Evolutionary conservation across 2,329 filamentous ascomycete genomes (phyloP), one percentile per base, ranked within the genome.

Genomic region (Falciphora oryzae): DNA sequence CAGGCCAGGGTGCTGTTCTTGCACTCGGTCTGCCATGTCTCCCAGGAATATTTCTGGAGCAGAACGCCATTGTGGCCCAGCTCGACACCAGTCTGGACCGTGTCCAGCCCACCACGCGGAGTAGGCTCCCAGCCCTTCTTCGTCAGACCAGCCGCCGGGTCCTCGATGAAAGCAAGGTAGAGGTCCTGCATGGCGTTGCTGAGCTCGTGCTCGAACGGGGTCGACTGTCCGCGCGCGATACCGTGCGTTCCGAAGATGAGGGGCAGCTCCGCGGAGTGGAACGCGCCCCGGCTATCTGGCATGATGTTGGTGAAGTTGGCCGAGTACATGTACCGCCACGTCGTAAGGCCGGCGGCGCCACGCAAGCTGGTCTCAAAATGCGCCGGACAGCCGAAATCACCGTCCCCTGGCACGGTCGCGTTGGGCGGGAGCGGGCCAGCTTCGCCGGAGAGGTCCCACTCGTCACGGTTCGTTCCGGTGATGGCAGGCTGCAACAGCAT

Each of bases 191-290:
- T 56, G 8, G 22, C 61, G 38, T 28, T 27, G 50, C 61, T 62
- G 27, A 50, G 31, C 38, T 62, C 61, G 8, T 31, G 18, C 61
- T 62, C 61, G 18, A 62, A 50, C 61, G 6, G 25, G 16, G 61
- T 62, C 28, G 61, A 62, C 2, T n/a, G 14, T 4, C 27, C 50
- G 16, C 38, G 38, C 25, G 31, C 31, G 38, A 53, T 44, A 25
- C 29, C 28, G 44, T 62, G 50, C 10, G 56, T 57, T 6, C 65
- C 65, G 35, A 66, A 66, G 29, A 65, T 14, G n/a, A 66, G 58
- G 44, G 65, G 63, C 27, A 65, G 25, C 57, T 66, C 65, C 25
- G 32, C 50, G 25, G 59, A 57, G 32, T 66, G 65, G 61, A 65
- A 66, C 11, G 63, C 65, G 13, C 61, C 63, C 29, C 58, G 22